Evolutionary conservation across 805 yeast species (phyloP).

Genomic region (Metschnikowia peoriensis): DNA sequence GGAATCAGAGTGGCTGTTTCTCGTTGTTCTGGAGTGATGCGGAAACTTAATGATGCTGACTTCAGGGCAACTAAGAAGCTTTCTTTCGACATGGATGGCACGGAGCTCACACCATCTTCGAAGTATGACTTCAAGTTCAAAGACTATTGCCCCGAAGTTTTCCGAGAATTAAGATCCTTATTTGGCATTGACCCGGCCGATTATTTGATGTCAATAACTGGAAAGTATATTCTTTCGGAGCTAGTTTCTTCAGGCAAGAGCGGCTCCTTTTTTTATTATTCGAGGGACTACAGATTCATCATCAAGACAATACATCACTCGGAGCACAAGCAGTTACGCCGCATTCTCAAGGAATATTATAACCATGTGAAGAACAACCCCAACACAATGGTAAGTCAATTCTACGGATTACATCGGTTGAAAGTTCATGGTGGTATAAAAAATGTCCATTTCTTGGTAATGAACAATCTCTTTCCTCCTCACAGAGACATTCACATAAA

Average conservation of each 20-base stretch:
- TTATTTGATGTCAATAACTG: slow-evolving; percentile 86
- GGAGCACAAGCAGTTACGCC: slow-evolving; percentile 82
- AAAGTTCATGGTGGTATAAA: slow-evolving; percentile 74
- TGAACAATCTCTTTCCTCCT: slow-evolving; percentile 97
- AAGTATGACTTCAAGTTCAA: slow-evolving; percentile 95
- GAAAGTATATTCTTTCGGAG: slow-evolving; percentile 88
- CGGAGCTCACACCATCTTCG: slow-evolving; percentile 87
- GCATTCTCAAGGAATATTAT: slow-evolving; percentile 72
- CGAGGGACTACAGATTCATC: slow-evolving; percentile 89
- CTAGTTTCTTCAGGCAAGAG: slow-evolving; percentile 95
- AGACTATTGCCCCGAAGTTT: slow-evolving; percentile 94
- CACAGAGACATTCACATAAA: slow-evolving; percentile 80
- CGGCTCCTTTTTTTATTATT: slow-evolving; percentile 94
- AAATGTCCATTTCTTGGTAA: slow-evolving; percentile 88
- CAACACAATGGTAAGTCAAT: slow-evolving; percentile 87
- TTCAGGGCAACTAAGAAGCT: slow-evolving; percentile 73
- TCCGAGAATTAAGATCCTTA: slow-evolving; percentile 72
- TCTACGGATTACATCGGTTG: slow-evolving; percentile 91
- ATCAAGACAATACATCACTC: slow-evolving; percentile 94
- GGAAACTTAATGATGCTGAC: slow-evolving; percentile 67
- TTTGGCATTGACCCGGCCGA: slow-evolving; percentile 96
- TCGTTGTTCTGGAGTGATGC: slow-evolving; percentile 81
- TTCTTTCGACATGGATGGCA: slow-evolving; percentile 84
- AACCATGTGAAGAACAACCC: slow-evolving; percentile 80
- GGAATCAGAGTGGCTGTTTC: slow-evolving; percentile 96